A percentile compares a stretch with the other conserved stretches of the same genome.
phyloP scores from a whole-genome alignment of 306 rosid species.

The Medicago truncatula region DNA sequence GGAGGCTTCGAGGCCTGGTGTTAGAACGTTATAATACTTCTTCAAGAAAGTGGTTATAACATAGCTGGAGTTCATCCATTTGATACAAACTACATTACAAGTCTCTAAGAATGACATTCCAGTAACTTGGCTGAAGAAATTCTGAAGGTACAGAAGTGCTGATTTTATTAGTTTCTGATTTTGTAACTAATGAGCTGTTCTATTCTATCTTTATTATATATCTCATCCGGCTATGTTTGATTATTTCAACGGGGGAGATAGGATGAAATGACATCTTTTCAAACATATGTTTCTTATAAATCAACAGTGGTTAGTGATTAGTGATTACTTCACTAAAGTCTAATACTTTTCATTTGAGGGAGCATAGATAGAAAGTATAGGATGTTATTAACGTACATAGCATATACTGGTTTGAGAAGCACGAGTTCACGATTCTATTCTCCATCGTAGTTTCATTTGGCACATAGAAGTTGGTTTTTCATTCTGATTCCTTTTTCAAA shows the following conservation, averaged over 20 bases:
- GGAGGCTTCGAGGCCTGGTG: constrained; percentile 97
- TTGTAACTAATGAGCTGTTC: constrained; percentile 9
- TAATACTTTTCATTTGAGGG: not conserved
- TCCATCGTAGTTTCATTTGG: not conserved
- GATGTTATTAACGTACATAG: not conserved
- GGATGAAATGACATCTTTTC: not conserved
- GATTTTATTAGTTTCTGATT: constrained; percentile 28
- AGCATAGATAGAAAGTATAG: not conserved
- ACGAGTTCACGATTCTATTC: not conserved
- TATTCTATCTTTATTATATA: not conserved
- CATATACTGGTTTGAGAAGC: not conserved
- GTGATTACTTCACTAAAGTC: not conserved
- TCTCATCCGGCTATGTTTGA: not conserved
- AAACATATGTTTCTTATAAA: not conserved
- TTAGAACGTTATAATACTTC: constrained; percentile 80
- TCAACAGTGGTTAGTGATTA: not conserved
- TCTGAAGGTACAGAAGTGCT: constrained; percentile 58
- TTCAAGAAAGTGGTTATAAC: constrained; percentile 78
- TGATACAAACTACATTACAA: constrained; percentile 65
- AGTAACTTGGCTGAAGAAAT: constrained; percentile 62
- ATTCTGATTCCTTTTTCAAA: not conserved
- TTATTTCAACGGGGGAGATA: not conserved
- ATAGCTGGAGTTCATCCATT: constrained; percentile 76
- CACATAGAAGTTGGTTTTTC: not conserved
- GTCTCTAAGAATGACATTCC: constrained; percentile 16